Evolutionary conservation across 2,329 filamentous ascomycete genomes (phyloP), one percentile per base, ranked within the genome.

Genomic region (Xylariaceae sp.): DNA sequence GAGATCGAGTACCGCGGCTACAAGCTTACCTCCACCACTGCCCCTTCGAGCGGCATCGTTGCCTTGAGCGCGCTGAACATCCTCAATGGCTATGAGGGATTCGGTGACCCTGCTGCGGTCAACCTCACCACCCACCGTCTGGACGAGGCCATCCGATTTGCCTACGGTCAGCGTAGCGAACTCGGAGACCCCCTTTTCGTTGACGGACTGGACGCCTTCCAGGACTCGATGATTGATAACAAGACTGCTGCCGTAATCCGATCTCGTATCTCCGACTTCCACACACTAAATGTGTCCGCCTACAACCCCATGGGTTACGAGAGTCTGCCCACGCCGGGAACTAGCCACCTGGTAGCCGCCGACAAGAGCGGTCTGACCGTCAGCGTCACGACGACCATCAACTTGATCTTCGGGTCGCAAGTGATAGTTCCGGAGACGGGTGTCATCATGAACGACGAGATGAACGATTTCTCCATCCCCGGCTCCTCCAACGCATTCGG

Each of bases 111-210:
- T 1, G 71, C 74, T 1, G 71, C 75, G 2, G 73, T 74, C 47
- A 79, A 80, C 60, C 67, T 89, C 0, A 89, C 84, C 40, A 89
- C 87, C 0, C 90, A 96, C 67, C 77, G 86, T 0, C 73, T 95
- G n/a, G 85, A 92, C 60, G 90, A 96, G 74, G 86, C 89, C 1
- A 87, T 95, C 56, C 77, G 87, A 6, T 95, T 91, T 66, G 88
- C 84, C 0, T 95, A 95, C 63, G 90, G 86, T 2, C 72, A 86
- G 75, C 81, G 89, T 49, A 78, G 81, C 1, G 55, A 87, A 34
- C 77, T 95, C 0, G 91, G 89, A 1, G 91, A 95, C 61, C 91
- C 91, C 0, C 74, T 73, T 0, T 95, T 88, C 63, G 80, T 91
- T 5, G 64, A 70, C 0, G 73, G 78, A 0, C 78, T 87, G 8